phyloP scores from a whole-genome alignment of 1,284 basidiomycete species.

The Trichosporon inkin region DNA sequence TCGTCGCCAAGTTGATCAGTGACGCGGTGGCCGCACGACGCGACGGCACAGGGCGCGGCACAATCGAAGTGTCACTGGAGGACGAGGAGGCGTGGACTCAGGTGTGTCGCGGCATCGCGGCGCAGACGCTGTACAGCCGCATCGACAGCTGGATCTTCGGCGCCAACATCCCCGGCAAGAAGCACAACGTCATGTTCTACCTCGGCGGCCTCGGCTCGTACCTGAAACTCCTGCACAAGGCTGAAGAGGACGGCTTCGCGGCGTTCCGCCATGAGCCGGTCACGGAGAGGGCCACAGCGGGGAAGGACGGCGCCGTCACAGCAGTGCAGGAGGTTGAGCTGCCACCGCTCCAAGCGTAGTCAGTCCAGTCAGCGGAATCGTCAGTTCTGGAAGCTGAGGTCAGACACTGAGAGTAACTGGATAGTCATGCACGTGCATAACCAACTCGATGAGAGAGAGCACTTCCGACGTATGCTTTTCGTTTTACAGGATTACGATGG shows the following conservation, averaged over 20 bases:
- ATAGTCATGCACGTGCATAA: no score
- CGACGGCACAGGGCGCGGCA: not conserved
- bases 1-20: conserved; percentile 8
- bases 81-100: conserved; percentile 13
- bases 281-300: not conserved
- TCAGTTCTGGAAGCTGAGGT: no score
- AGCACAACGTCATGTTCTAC: conserved; percentile 19
- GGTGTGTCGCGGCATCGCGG: conserved; percentile 9
- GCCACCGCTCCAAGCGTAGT: not conserved
- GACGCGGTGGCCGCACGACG: not conserved
- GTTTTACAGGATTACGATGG: no score
- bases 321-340: not conserved
- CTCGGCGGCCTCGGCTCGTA: conserved; percentile 14
- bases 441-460: no score
- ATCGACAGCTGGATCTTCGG: conserved; percentile 20
- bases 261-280: not conserved
- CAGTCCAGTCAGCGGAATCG: no score
- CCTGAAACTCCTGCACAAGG: not conserved
- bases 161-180: conserved; percentile 19
- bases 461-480: no score
- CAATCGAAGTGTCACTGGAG: not conserved
- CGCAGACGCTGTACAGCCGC: conserved; percentile 13
- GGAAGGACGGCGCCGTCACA: not conserved
- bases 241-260: conserved; percentile 6
- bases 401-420: no score